A percentile compares a stretch with the other conserved stretches of the same genome.
Evolutionary conservation across 1,284 basidiomycete species (phyloP).

Genomic region (Coniophora puteana): DNA sequence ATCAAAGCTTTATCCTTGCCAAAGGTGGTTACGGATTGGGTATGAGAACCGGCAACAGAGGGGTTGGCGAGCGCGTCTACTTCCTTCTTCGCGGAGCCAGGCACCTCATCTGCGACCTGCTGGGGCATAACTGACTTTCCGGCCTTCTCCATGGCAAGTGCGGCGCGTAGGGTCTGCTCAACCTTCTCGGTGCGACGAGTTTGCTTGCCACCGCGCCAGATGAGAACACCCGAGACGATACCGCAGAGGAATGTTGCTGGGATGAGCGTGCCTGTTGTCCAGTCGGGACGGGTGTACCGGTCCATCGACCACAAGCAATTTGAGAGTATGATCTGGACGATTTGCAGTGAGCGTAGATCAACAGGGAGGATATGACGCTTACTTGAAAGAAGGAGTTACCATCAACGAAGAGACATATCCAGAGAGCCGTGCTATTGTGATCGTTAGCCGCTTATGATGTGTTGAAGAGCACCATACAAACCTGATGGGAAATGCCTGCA

Average conservation of each 20-base stretch:
- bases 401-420: slow-evolving; percentile 70
- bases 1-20: too few species aligned
- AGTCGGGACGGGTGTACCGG: slow-evolving; percentile 61
- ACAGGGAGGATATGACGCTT: slow-evolving; percentile 11
- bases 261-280: slow-evolving; percentile 73
- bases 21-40: too few species aligned
- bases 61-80: too few species aligned
- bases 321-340: slow-evolving; percentile 56
- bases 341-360: slow-evolving; percentile 1
- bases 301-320: slow-evolving; percentile 84
- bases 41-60: too few species aligned
- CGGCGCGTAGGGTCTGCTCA: slow-evolving; percentile 63
- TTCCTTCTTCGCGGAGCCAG: neutral
- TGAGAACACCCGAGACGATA: slow-evolving; percentile 74
- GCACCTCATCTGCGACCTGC: neutral
- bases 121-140: neutral
- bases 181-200: slow-evolving; percentile 80
- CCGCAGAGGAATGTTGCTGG: slow-evolving; percentile 78
- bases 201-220: slow-evolving; percentile 74
- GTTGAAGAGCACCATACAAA: slow-evolving; percentile 26
- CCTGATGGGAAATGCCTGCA: slow-evolving; percentile 77
- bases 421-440: slow-evolving; percentile 47
- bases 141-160: slow-evolving; percentile 45
- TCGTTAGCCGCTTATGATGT: neutral
- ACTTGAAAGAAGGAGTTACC: slow-evolving; percentile 82